Percentiles rank a stretch among this genome's conserved stretches.
These are phyloP conservation scores for Hypoxylon sp. DNA, from an alignment of 2,329 filamentous ascomycete genomes.

Conservation along the genomic window DNA sequence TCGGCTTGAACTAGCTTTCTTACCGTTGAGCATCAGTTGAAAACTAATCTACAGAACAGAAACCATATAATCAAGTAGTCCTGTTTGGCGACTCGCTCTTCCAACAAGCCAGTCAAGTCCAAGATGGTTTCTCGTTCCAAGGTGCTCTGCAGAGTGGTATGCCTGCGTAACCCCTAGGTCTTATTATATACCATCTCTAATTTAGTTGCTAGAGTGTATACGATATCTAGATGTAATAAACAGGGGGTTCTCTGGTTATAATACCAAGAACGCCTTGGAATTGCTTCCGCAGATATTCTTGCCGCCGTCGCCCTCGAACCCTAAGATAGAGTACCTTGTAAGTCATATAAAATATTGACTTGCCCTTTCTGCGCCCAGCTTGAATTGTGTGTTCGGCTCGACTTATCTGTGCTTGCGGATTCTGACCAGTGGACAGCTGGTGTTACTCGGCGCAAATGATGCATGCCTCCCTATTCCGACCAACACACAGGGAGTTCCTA, in stretches of 20 bases:
- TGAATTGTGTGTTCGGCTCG: conserved; percentile 28
- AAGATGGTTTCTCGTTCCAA: conserved; percentile 80
- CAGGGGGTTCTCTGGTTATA: conserved; percentile 89
- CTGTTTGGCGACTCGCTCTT: conserved; percentile 94
- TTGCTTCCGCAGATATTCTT: conserved; percentile 80
- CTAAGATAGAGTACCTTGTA: conserved; percentile 78
- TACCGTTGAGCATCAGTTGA: neutral
- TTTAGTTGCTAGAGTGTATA: conserved; percentile 71
- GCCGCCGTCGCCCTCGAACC: conserved; percentile 68
- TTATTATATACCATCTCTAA: conserved; percentile 28
- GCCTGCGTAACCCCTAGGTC: conserved; percentile 48
- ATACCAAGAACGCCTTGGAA: conserved; percentile 79
- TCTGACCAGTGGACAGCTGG: conserved; percentile 63
- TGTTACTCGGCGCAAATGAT: conserved; percentile 94
- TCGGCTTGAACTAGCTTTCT: neutral
- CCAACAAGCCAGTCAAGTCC: conserved; percentile 73
- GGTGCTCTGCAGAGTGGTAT: conserved; percentile 78
- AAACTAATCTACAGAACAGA: conserved; percentile 53
- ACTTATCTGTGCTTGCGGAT: conserved; percentile 11
- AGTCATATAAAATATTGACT: conserved; percentile 47
- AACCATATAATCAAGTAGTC: conserved; percentile 79
- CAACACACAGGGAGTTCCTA: conserved; percentile 80
- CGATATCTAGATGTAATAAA: conserved; percentile 89
- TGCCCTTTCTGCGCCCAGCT: neutral
- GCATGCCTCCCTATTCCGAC: conserved; percentile 75